Conservation (phyloP, 805 yeast species). For the Candida bentonensis region DNA sequence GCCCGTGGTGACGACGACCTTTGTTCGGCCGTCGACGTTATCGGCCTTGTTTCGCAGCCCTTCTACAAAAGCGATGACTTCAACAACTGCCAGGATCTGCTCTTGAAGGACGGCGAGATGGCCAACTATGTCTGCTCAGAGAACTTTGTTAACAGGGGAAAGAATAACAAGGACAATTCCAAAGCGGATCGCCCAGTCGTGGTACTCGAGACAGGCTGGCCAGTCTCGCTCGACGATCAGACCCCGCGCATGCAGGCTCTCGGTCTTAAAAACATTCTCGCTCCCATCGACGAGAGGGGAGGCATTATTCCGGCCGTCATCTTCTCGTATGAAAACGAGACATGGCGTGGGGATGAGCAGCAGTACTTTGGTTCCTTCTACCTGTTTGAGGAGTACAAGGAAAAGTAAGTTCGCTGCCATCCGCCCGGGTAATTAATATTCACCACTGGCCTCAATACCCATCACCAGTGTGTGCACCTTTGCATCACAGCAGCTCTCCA, state of each 20-base stretch:
- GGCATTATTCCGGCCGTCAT: conserved; percentile 8
- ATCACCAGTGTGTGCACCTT: too few relatives aligned
- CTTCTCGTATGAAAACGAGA: conserved; percentile 11
- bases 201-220: conserved; percentile 84
- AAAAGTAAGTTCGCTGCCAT: too few relatives aligned
- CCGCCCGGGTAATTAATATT: too few relatives aligned
- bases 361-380: not conserved
- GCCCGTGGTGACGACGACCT: conserved; percentile 36
- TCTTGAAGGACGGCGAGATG: conserved; percentile 41
- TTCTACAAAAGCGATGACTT: conserved; percentile 57
- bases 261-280: conserved; percentile 32
- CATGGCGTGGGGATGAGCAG: conserved; percentile 8
- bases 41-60: conserved; percentile 63
- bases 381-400: not conserved
- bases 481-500: too few relatives aligned
- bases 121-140: conserved; percentile 38
- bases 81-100: conserved; percentile 46
- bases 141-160: conserved; percentile 12
- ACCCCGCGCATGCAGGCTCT: conserved; percentile 56
- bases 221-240: conserved; percentile 58
- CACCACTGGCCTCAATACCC: too few relatives aligned
- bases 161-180: conserved; percentile 25
- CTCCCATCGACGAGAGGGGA: conserved; percentile 3
- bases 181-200: conserved; percentile 27
- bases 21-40: conserved; percentile 66